A percentile compares a stretch with the other conserved stretches of the same genome.
phyloP scores from a whole-genome alignment of 768 basidiomycete genomes.

The Dentipellis sp. region DNA sequence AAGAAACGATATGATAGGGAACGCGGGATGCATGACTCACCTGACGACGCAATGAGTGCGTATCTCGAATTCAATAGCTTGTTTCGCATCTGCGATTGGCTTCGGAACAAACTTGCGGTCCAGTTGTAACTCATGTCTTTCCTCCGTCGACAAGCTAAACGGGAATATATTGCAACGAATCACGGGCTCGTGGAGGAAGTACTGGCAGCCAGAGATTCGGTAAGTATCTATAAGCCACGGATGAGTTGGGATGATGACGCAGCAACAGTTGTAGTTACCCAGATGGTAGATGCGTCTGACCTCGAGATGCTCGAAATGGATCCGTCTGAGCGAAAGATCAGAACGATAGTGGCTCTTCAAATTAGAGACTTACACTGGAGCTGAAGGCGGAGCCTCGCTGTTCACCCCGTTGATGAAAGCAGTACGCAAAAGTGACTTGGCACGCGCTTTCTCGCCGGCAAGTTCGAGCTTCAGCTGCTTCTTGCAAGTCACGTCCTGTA shows the following conservation, averaged over 20 bases:
- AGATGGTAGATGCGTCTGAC: no score
- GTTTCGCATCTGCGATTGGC: conserved; percentile 1
- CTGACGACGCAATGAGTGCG: not conserved
- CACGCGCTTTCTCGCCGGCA: not conserved
- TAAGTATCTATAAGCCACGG: not conserved
- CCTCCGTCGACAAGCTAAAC: conserved; percentile 2
- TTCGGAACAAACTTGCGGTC: conserved; percentile 4
- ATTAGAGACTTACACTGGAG: not conserved
- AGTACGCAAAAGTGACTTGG: not conserved
- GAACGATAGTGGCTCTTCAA: not conserved
- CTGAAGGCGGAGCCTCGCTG: not conserved
- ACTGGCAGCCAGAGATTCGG: not conserved
- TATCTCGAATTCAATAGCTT: conserved; percentile 3
- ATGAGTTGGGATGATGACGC: not conserved
- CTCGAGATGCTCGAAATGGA: no score
- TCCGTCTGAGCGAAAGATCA: no score
- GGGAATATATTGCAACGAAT: not conserved
- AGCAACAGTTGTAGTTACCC: not conserved
- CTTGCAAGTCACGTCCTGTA: not conserved
- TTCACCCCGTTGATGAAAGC: not conserved
- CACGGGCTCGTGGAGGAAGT: not conserved
- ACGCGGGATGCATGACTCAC: not conserved
- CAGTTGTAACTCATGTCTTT: conserved; percentile 7
- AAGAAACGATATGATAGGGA: not conserved
- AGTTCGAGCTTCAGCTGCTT: not conserved